Conservation (phyloP, 2,329 filamentous ascomycete species). For the Arthrobotrys conoides region DNA sequence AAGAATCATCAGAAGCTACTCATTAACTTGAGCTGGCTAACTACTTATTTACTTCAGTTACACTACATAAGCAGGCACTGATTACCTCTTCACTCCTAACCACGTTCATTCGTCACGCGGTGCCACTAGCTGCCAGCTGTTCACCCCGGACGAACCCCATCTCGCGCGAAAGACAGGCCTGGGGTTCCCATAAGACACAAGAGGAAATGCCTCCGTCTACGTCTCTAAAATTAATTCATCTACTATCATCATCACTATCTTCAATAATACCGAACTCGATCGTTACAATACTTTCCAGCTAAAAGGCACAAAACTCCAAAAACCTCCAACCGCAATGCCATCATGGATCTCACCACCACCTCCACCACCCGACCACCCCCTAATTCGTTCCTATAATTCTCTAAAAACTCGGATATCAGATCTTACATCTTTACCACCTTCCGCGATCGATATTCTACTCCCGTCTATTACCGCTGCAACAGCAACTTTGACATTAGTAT, state of each 20-base stretch:
- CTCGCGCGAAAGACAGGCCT: not conserved
- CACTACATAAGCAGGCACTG: not conserved
- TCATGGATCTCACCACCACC: constrained; percentile 54
- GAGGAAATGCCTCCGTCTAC: constrained; percentile 34
- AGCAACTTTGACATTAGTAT: constrained; percentile 72
- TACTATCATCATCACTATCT: not conserved
- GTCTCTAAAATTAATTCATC: not conserved
- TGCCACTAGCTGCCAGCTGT: constrained; percentile 44
- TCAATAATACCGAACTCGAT: not conserved
- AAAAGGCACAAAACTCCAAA: not conserved
- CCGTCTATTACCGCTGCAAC: constrained; percentile 68
- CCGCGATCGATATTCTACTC: constrained; percentile 50
- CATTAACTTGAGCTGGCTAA: constrained; percentile 56
- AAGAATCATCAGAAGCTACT: constrained; percentile 29
- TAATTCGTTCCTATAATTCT: constrained; percentile 37
- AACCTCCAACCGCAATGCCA: constrained; percentile 22
- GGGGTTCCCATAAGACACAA: not conserved
- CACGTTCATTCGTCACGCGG: constrained; percentile 38
- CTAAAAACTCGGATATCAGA: constrained; percentile 40
- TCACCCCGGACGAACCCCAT: constrained; percentile 27
- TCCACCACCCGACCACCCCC: constrained; percentile 35
- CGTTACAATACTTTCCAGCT: constrained; percentile 24
- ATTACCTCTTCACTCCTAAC: not conserved
- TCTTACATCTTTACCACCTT: constrained; percentile 43
- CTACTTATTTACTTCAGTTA: not conserved